phyloP scores from a whole-genome alignment of 2,329 filamentous ascomycete species.

The Phialocephala sp. region DNA sequence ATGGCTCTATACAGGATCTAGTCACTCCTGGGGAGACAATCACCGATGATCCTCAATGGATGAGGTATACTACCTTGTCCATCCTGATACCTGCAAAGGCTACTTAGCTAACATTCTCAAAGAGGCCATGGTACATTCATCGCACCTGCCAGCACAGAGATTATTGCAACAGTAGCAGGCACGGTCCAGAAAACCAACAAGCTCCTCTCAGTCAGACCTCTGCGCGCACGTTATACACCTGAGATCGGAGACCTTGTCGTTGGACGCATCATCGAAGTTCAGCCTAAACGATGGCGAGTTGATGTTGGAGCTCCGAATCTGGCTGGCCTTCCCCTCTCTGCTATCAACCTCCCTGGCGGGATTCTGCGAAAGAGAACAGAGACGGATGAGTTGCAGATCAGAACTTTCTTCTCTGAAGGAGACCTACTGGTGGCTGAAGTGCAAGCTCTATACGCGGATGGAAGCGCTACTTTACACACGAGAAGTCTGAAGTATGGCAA shows the following conservation, averaged over 20 bases:
- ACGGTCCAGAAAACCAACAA: conserved; percentile 95
- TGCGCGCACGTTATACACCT: conserved; percentile 91
- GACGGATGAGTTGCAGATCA: conserved; percentile 95
- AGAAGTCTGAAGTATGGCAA: conserved; percentile 93
- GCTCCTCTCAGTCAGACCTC: conserved; percentile 86
- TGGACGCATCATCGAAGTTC: conserved; percentile 93
- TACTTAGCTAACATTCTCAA: conserved; percentile 29
- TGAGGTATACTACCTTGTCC: conserved; percentile 63
- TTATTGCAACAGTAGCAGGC: conserved; percentile 89
- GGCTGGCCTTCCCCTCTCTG: conserved; percentile 81
- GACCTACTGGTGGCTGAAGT: conserved; percentile 95
- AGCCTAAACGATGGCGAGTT: conserved; percentile 90
- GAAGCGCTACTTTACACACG: conserved; percentile 86
- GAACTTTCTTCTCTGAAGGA: conserved; percentile 95
- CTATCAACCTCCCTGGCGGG: conserved; percentile 93
- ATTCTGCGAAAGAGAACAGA: conserved; percentile 90
- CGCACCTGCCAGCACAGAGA: conserved; percentile 65
- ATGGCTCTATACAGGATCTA: conserved; percentile 55
- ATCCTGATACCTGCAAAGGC: not conserved
- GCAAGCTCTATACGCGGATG: conserved; percentile 85
- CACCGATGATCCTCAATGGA: conserved; percentile 94
- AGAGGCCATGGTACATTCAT: conserved; percentile 94
- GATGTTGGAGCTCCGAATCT: conserved; percentile 90
- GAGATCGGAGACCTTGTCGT: conserved; percentile 97
- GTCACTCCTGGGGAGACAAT: conserved; percentile 90